Conservation (phyloP, 805 yeast species). For the Candida khao-thaluensis region DNA sequence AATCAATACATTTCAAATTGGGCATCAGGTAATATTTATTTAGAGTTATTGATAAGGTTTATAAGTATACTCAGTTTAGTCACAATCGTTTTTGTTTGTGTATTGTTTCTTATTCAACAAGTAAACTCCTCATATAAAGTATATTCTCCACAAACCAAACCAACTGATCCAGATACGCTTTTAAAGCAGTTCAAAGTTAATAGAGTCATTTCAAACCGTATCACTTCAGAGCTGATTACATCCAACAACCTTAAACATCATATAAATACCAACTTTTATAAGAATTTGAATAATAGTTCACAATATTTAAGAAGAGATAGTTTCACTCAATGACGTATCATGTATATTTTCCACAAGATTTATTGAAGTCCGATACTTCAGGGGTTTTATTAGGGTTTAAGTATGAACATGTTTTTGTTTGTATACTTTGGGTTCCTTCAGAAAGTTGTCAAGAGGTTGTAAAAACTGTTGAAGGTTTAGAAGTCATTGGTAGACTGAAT, state of each 20-base stretch:
- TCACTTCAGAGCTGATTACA: too few relatives aligned
- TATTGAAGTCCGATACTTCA: constrained; percentile 14
- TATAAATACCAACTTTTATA: constrained; percentile 16
- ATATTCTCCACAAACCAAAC: too few relatives aligned
- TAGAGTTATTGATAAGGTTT: too few relatives aligned
- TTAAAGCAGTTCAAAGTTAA: background rate
- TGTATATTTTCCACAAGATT: constrained; percentile 37
- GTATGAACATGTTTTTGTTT: constrained; percentile 8
- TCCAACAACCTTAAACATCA: constrained; percentile 1
- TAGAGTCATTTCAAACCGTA: too few relatives aligned
- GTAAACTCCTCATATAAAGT: too few relatives aligned
- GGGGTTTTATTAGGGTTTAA: constrained; percentile 12
- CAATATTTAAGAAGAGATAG: constrained; percentile 44
- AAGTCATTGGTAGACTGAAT: constrained; percentile 3
- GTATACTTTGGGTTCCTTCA: constrained; percentile 4
- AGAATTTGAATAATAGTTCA: constrained; percentile 39
- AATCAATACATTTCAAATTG: background rate
- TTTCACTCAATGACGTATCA: constrained; percentile 26
- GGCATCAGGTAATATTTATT: too few relatives aligned
- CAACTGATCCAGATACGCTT: background rate
- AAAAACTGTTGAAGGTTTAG: background rate
- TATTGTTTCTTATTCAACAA: too few relatives aligned
- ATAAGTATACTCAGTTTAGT: too few relatives aligned
- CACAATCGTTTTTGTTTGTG: too few relatives aligned
- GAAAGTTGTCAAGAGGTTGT: background rate